These are phyloP conservation scores for Yamadazyma diospyri DNA, from an alignment of 1,139 yeast species.

Conservation along the genomic window DNA sequence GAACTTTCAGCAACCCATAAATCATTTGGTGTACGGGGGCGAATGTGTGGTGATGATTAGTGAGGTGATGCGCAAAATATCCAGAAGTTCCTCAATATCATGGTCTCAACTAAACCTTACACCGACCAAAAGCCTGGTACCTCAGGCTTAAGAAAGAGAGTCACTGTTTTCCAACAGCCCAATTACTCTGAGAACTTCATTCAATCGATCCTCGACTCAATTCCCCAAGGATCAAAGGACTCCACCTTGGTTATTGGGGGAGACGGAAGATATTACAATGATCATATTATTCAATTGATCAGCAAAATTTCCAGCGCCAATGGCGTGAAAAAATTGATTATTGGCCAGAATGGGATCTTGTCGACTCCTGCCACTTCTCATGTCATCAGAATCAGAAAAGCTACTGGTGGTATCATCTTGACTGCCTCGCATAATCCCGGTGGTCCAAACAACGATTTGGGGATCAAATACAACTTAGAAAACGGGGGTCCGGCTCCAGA, in stretches of 20 bases:
- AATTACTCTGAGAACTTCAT: slow-evolving; percentile 92
- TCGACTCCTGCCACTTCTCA: slow-evolving; percentile 97
- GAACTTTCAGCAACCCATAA: too few species aligned
- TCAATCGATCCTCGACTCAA: slow-evolving; percentile 79
- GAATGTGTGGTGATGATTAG: too few species aligned
- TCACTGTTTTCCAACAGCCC: slow-evolving; percentile 73
- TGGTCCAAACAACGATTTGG: slow-evolving; percentile 89
- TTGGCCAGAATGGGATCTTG: slow-evolving; percentile 84
- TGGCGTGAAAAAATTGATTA: slow-evolving; percentile 77
- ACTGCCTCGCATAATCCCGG: slow-evolving; percentile 99
- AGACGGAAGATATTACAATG: slow-evolving; percentile 92
- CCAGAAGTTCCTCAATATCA: too few species aligned
- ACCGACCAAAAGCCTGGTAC: slow-evolving; percentile 97
- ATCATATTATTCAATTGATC: slow-evolving; percentile 75
- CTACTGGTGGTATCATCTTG: slow-evolving; percentile 93
- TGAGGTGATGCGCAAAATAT: background rate
- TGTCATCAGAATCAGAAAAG: slow-evolving; percentile 70
- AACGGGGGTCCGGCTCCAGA: slow-evolving; percentile 99
- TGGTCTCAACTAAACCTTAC: slow-evolving; percentile 65
- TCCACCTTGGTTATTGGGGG: slow-evolving; percentile 92
- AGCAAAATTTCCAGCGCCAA: slow-evolving; percentile 86
- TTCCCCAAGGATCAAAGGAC: slow-evolving; percentile 81
- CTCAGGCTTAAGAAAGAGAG: slow-evolving; percentile 92
- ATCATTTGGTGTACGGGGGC: too few species aligned
- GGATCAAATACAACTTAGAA: slow-evolving; percentile 90